Evolutionary conservation across 306 rosid genomes (phyloP).

Genomic region (Rubus idaeus): DNA sequence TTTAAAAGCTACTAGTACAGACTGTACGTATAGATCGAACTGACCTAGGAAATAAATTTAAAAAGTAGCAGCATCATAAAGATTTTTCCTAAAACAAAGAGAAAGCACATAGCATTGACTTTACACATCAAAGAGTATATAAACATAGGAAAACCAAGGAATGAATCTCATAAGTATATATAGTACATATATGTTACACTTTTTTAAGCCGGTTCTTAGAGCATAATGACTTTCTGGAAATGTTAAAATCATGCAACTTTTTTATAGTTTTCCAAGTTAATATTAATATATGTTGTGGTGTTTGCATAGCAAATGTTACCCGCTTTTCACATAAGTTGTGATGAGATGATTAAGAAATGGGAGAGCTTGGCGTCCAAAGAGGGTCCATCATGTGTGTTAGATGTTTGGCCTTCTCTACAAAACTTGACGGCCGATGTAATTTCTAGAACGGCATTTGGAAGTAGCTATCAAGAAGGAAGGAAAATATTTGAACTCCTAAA

Average conservation of each 20-base stretch:
- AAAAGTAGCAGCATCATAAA: no score
- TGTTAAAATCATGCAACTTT: no score
- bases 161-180: background rate
- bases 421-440: slow-evolving; percentile 29
- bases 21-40: no score
- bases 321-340: slow-evolving; percentile 13
- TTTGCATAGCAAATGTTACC: slow-evolving; percentile 22
- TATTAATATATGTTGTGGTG: background rate
- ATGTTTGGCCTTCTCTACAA: slow-evolving; percentile 28
- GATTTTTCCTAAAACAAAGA: no score
- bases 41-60: no score
- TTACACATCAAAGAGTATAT: no score
- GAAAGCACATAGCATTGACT: no score
- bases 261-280: background rate
- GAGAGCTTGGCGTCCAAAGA: background rate
- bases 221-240: background rate
- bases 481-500: slow-evolving; percentile 29
- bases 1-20: no score
- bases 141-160: no score
- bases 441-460: slow-evolving; percentile 50
- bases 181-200: background rate
- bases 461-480: slow-evolving; percentile 41
- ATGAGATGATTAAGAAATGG: slow-evolving; percentile 31
- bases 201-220: background rate
- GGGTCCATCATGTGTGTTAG: slow-evolving; percentile 1